phyloP scores from a whole-genome alignment of 768 basidiomycete genomes.

The Mycena haematopus region DNA sequence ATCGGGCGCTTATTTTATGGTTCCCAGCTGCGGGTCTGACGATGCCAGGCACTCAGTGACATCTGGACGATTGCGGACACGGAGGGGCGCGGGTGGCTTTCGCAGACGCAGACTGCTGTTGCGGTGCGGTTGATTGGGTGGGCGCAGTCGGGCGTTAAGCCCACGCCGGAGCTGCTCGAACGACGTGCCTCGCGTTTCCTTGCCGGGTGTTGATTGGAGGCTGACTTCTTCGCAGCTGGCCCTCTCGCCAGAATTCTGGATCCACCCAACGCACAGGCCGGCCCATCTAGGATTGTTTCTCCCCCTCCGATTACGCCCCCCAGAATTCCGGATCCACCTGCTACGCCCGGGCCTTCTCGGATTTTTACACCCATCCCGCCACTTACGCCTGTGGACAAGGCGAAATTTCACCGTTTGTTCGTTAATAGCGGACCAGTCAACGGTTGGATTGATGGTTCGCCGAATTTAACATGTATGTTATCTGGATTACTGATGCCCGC shows the following conservation, averaged over 20 bases:
- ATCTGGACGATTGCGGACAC: constrained; percentile 64
- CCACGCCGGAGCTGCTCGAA: constrained; percentile 42
- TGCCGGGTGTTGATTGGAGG: not conserved
- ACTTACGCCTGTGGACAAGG: constrained; percentile 51
- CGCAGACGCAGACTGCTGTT: constrained; percentile 49
- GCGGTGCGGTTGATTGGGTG: constrained; percentile 62
- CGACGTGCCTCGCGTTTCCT: constrained; percentile 42
- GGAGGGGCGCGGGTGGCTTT: constrained; percentile 58
- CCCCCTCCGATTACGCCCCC: not conserved
- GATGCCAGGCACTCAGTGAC: constrained; percentile 44
- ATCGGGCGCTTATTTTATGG: not conserved
- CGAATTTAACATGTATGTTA: not conserved
- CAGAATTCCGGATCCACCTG: constrained; percentile 38
- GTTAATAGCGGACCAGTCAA: constrained; percentile 45
- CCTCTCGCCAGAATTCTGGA: constrained; percentile 52
- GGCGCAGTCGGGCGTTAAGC: constrained; percentile 50
- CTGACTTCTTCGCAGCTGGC: constrained; percentile 42
- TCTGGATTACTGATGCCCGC: not conserved
- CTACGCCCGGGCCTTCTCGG: constrained; percentile 12
- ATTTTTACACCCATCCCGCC: constrained; percentile 28
- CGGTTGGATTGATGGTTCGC: constrained; percentile 51
- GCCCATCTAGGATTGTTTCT: constrained; percentile 22
- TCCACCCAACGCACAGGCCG: constrained; percentile 23
- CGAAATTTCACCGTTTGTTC: constrained; percentile 61
- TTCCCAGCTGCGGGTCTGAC: not conserved